Evolutionary conservation across 352 stramenopile species (phyloP), one percentile per base, ranked within the genome.

Genomic region (Globisporangium solare): DNA sequence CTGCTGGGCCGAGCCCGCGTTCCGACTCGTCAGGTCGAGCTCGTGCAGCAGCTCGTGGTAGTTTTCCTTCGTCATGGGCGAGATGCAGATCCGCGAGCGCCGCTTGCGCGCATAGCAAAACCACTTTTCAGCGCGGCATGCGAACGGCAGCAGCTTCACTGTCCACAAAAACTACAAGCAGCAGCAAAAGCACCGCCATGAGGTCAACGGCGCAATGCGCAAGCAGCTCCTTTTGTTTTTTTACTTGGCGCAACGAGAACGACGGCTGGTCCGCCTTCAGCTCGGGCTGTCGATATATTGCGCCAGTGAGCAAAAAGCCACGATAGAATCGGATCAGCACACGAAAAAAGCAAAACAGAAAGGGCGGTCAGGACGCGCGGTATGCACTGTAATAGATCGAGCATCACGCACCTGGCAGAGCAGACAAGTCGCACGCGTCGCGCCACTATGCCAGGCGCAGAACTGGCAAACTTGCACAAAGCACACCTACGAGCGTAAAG

Each of bases 131-230:
- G 67, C 73, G 15, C 71, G 73, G 3, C 60, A 76, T 24, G 60
- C 49, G 37, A 79, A 79, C 32, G 73, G 70, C 49, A 83, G 66
- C 57, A 83, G 56, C 53, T 83, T 77, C n/a, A 79, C 60, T 24
- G 58, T 61, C 73, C 73, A 79, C 13, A 83, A 52, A 1, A 83
- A 51, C 58, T 79, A 27, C 5, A 27, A 27, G 60, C 20, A 21
- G 3, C 14, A 17, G 7, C 13, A 27, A 24, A 14, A 46, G 18
- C 14, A 46, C 32, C 11, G 17, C 6, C 3, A 11, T 46, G 42
- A 18, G 6, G 5, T 35, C 20, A 2, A 6, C 32, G n/a, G 14
- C 12, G 10, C 22, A 32, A 32, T 7, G 7, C 52, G 21, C 13
- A 27, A 32, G 7, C 11, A 58, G 8, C 24, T 27, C 20, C 18